A percentile compares a stretch with the other conserved stretches of the same genome.
Evolutionary conservation across 345 rosid genomes (phyloP).

Genomic region (Litchi chinensis): DNA sequence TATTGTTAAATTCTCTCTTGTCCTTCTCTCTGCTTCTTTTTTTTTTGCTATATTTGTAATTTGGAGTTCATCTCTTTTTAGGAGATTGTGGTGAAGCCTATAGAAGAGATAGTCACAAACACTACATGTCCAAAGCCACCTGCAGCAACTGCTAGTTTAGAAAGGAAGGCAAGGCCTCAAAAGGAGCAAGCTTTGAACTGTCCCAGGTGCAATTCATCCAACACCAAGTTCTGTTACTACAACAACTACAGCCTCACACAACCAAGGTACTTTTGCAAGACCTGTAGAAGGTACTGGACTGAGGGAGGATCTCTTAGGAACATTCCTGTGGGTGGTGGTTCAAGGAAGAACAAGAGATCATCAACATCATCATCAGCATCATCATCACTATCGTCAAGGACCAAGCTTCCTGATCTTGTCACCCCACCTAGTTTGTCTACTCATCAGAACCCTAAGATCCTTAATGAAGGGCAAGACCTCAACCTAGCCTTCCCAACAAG

Average conservation of each 20-base stretch:
- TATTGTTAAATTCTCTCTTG: neutral
- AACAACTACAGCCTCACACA: slow-evolving; percentile 98
- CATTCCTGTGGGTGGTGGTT: slow-evolving; percentile 98
- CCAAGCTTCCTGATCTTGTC: slow-evolving; percentile 63
- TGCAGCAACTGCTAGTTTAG: slow-evolving; percentile 39
- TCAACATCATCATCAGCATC: slow-evolving; percentile 44
- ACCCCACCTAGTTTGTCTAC: slow-evolving; percentile 41
- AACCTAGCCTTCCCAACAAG: slow-evolving; percentile 61
- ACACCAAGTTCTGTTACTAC: slow-evolving; percentile 98
- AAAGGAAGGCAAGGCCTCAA: slow-evolving; percentile 72
- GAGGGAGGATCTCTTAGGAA: slow-evolving; percentile 95
- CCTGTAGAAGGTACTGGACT: slow-evolving; percentile 98
- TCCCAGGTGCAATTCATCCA: slow-evolving; percentile 92
- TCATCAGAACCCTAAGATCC: slow-evolving; percentile 64
- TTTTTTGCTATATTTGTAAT: neutral
- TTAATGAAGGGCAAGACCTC: slow-evolving; percentile 72
- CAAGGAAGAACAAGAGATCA: slow-evolving; percentile 95
- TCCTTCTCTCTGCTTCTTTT: slow-evolving; percentile 10
- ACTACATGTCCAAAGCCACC: slow-evolving; percentile 47
- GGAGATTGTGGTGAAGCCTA: slow-evolving; percentile 93
- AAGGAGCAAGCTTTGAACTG: slow-evolving; percentile 89
- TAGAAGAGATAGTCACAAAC: slow-evolving; percentile 79
- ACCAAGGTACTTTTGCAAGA: slow-evolving; percentile 95
- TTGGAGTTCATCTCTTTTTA: slow-evolving; percentile 14
- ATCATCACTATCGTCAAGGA: slow-evolving; percentile 35